These are phyloP conservation scores for Yamadazyma pseudoaaseri DNA, from an alignment of 1,139 yeast species.

Conservation along the genomic window DNA sequence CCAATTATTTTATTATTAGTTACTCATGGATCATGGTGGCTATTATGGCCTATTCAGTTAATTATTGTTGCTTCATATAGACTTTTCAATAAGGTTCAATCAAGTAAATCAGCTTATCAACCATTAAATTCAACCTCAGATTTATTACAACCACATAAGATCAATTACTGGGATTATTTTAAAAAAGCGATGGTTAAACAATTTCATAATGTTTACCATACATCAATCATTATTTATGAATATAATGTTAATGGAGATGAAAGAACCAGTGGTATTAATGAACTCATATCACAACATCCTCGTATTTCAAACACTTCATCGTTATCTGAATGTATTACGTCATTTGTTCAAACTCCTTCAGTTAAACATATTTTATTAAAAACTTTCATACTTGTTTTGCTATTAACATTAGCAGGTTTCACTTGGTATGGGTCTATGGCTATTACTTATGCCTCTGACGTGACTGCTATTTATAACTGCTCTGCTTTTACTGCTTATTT, in stretches of 20 bases:
- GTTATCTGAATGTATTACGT: constrained; percentile 30
- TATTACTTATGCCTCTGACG: constrained; percentile 79
- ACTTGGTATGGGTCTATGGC: constrained; percentile 89
- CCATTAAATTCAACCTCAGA: constrained; percentile 28
- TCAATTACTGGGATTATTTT: constrained; percentile 31
- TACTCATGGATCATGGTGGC: constrained; percentile 81
- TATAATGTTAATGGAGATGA: constrained; percentile 37
- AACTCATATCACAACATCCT: constrained; percentile 38
- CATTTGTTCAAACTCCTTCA: constrained; percentile 45
- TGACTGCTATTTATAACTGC: constrained; percentile 88
- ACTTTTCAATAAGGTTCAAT: constrained; percentile 7
- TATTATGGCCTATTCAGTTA: constrained; percentile 75
- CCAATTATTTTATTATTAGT: constrained; percentile 66
- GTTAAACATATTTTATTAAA: constrained; percentile 46
- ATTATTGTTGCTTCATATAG: constrained; percentile 44
- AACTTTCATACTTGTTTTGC: constrained; percentile 47
- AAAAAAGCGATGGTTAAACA: constrained; percentile 46
- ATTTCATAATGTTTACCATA: constrained; percentile 49
- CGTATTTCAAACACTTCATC: constrained; percentile 41
- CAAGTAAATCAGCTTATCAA: constrained; percentile 21
- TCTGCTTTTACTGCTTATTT: constrained; percentile 87
- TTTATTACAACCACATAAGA: constrained; percentile 18
- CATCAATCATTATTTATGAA: constrained; percentile 48
- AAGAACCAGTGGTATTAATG: constrained; percentile 35
- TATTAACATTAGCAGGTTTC: constrained; percentile 73